Evolutionary conservation across 208 protist species (phyloP).

Genomic region (Wallacemonas sp.): DNA sequence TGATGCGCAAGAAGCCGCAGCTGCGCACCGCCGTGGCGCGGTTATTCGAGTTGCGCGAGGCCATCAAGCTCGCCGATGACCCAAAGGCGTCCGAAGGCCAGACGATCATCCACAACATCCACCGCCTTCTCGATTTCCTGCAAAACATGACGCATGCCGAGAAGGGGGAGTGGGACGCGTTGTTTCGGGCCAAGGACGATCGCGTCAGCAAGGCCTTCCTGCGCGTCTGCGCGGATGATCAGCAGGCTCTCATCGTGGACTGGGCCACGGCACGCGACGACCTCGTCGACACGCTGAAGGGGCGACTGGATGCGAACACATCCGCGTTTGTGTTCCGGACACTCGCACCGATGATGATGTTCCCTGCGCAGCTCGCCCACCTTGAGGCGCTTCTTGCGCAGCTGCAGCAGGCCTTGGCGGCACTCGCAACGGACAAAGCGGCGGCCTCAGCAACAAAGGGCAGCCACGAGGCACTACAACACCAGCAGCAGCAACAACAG

Average conservation of each 20-base stretch:
- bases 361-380: slow-evolving; percentile 39
- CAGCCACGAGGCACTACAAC: no score
- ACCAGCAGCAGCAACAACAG: not conserved
- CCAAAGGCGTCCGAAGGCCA: slow-evolving; percentile 50
- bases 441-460: no score
- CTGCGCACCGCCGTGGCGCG: slow-evolving; percentile 37
- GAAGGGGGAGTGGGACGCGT: slow-evolving; percentile 60
- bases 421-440: slow-evolving; percentile 6
- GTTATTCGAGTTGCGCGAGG: slow-evolving; percentile 59
- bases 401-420: slow-evolving; percentile 21
- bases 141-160: slow-evolving; percentile 50
- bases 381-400: slow-evolving; percentile 41
- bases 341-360: slow-evolving; percentile 46
- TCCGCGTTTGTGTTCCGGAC: slow-evolving; percentile 46
- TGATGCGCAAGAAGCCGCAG: slow-evolving; percentile 50
- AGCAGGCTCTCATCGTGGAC: slow-evolving; percentile 16
- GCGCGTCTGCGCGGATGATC: slow-evolving; percentile 29
- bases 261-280: slow-evolving; percentile 33
- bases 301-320: slow-evolving; percentile 40
- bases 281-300: slow-evolving; percentile 45
- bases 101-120: slow-evolving; percentile 57
- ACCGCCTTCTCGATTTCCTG: slow-evolving; percentile 68
- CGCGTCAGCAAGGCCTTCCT: slow-evolving; percentile 54
- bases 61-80: slow-evolving; percentile 36
- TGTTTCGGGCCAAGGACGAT: slow-evolving; percentile 78